These are phyloP conservation scores for Ramalina intermedia DNA, from an alignment of 495 filamentous ascomycete species.

Conservation along the genomic window DNA sequence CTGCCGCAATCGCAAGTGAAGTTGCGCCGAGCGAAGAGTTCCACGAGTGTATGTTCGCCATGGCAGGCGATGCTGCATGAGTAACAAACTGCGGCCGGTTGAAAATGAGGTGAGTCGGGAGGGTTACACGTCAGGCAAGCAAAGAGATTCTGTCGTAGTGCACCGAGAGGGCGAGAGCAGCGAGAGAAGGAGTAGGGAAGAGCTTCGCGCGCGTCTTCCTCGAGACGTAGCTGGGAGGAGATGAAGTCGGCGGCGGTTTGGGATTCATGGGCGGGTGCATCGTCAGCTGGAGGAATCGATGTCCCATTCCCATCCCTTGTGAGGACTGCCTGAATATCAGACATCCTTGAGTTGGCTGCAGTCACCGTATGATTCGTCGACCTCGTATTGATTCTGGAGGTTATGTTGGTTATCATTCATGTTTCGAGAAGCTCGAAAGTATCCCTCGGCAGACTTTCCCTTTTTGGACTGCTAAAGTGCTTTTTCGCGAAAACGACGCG, in stretches of 20 bases:
- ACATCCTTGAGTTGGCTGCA: neutral
- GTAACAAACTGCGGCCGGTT: constrained; percentile 79
- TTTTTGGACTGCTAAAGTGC: neutral
- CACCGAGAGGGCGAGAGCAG: constrained; percentile 76
- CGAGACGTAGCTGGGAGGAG: constrained; percentile 73
- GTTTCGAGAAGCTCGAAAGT: too few species aligned
- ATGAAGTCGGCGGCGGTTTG: constrained; percentile 93
- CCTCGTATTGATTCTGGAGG: too few species aligned
- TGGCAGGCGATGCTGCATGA: constrained; percentile 94
- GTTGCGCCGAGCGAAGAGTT: constrained; percentile 89
- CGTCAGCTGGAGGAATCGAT: neutral
- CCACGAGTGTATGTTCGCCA: constrained; percentile 85
- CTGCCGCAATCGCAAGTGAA: constrained; percentile 97
- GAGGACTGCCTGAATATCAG: neutral
- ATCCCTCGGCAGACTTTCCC: neutral
- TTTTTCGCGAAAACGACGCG: neutral
- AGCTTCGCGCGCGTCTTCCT: constrained; percentile 86
- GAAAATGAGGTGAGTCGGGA: constrained; percentile 53
- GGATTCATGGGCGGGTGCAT: constrained; percentile 38
- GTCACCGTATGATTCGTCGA: too few species aligned
- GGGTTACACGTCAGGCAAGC: constrained; percentile 90
- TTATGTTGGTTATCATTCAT: too few species aligned
- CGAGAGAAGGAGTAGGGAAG: constrained; percentile 90
- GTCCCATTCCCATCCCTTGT: neutral
- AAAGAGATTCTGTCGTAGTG: constrained; percentile 75